Evolutionary conservation across 208 protist genomes (phyloP), one percentile per base, ranked within the genome.

Genomic region (Leishmania tarentolae): DNA sequence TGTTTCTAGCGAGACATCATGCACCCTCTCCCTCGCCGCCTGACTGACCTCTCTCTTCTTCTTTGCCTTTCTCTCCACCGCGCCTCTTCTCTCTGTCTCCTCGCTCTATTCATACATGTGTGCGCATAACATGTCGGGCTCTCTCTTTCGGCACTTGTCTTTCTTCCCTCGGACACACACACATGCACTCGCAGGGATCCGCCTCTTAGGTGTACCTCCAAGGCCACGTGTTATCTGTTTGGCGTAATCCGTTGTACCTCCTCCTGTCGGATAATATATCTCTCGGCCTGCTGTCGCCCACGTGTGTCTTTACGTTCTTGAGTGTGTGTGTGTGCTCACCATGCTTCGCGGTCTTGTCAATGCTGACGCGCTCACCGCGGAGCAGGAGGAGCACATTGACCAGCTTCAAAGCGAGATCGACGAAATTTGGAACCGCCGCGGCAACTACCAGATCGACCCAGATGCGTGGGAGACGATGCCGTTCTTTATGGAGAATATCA

Each of bases 401-500:
- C 79, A 83, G 9, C 86, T 97, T 15, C 94, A 97, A 83, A 78
- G 78, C 63, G 91, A 97, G 79, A 96, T 97, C 63, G 94, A 97
- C 69, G 91, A 95, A 50, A 95, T 97, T 44, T 97, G 94, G 93
- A 96, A 85, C 81, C 91, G 92, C 1, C 90, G 91, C 40, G 94
- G 94, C 52, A 86, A 91, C 87, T 97, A 96, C 85, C 85, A 96
- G 79, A 88, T 98, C 53, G 93, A 98, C 79, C 84, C 91, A 42
- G 91, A 95, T 37, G 94, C 94, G 59, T 98, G 94, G 93, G 87
- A 96, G 80, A 42, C 82, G 17, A 96, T 98, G 94, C 94, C 94
- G 17, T 84, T 98, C 72, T 98, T 98, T 61, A 98, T 98, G 94
- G 93, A 98, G 76, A 88, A 85, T 37, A 95, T 98, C 75, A 91